A percentile compares a stretch with the other conserved stretches of the same genome.
These are phyloP conservation scores for Litsea cubeba DNA, from an alignment of 164 flowering plant genomes.

Conservation along the genomic window DNA sequence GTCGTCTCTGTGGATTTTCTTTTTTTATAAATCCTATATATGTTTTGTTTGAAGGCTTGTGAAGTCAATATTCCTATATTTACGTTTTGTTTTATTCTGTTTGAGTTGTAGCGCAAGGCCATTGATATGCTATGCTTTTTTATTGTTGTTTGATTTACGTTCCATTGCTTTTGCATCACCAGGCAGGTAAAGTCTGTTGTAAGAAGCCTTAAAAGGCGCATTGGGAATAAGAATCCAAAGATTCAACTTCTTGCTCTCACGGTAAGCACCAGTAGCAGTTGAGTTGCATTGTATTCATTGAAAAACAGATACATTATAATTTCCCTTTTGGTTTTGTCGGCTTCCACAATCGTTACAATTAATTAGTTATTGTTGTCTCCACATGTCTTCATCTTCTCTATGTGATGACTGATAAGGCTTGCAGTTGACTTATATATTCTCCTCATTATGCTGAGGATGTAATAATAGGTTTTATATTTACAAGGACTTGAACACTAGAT, in stretches of 20 bases:
- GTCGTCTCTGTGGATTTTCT: background rate
- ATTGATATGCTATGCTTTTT: no score
- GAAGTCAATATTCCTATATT: background rate
- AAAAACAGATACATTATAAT: background rate
- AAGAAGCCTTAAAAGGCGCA: slow-evolving; percentile 79
- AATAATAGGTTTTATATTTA: no score
- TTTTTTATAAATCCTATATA: no score
- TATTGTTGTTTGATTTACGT: background rate
- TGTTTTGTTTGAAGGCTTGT: background rate
- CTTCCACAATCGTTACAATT: no score
- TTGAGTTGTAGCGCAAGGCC: background rate
- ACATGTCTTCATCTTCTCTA: no score
- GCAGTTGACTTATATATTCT: no score
- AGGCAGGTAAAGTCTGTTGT: slow-evolving; percentile 97
- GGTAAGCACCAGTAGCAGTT: slow-evolving; percentile 37
- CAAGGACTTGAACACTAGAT: no score
- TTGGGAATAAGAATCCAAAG: slow-evolving; percentile 81
- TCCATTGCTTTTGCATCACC: slow-evolving; percentile 17
- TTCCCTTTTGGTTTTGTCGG: background rate
- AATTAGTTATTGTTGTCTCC: no score
- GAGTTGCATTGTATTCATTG: background rate
- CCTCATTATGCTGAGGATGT: no score
- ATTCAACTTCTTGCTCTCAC: slow-evolving; percentile 90
- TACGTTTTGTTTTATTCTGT: background rate
- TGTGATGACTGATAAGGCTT: no score